Evolutionary conservation across 2,329 filamentous ascomycete species (phyloP).

Genomic region (Calycina herbarum): DNA sequence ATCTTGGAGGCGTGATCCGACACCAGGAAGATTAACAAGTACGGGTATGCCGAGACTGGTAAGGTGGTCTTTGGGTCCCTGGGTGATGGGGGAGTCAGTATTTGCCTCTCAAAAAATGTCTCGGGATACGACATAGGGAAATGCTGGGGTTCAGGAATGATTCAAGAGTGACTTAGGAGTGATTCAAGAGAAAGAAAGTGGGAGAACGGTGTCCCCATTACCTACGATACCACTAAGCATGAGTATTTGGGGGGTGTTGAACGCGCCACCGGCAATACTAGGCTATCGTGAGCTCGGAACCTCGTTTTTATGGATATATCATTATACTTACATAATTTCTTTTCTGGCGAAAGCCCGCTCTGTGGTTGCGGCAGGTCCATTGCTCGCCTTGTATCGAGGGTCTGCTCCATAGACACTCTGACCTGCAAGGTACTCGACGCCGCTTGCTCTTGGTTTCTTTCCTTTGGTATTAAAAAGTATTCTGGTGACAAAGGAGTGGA

Average conservation of each 20-base stretch:
- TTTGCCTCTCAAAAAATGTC: too few relatives aligned
- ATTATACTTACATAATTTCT: conserved; percentile 42
- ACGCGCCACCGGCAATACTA: conserved; percentile 44
- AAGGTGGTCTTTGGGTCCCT: conserved; percentile 41
- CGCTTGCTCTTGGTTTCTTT: conserved; percentile 40
- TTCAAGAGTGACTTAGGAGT: too few relatives aligned
- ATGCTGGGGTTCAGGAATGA: too few relatives aligned
- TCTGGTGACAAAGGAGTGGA: conserved; percentile 41
- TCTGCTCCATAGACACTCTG: conserved; percentile 46
- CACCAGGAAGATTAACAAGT: conserved; percentile 57
- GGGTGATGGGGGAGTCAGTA: too few relatives aligned
- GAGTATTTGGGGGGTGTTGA: conserved; percentile 48
- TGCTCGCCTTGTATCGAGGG: conserved; percentile 38
- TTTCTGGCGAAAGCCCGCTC: conserved; percentile 22
- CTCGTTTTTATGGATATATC: too few relatives aligned
- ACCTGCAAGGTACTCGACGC: conserved; percentile 45
- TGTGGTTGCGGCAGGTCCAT: conserved; percentile 22
- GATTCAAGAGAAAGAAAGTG: too few relatives aligned
- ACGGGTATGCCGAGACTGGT: conserved; percentile 47
- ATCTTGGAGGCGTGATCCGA: conserved; percentile 60
- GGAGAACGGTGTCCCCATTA: too few relatives aligned
- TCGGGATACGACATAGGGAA: too few relatives aligned
- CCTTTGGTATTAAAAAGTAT: conserved; percentile 40
- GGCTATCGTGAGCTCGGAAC: too few relatives aligned
- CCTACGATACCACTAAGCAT: conserved; percentile 43